These are phyloP conservation scores for Magnolia changhungtana DNA, from an alignment of 164 flowering plant genomes.

Conservation along the genomic window DNA sequence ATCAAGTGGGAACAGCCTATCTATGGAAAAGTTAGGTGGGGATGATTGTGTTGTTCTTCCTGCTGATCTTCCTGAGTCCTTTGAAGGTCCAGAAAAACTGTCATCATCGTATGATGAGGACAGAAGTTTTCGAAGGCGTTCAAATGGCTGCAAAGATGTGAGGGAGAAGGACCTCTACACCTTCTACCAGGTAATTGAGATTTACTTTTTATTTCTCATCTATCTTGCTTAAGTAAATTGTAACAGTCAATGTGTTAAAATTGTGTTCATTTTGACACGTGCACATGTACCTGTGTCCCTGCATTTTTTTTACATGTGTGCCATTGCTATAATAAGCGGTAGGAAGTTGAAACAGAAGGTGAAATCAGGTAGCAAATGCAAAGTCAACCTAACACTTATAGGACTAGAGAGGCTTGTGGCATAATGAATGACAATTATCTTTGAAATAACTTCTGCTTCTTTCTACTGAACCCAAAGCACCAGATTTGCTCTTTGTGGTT, in stretches of 20 bases:
- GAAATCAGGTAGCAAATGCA: background rate
- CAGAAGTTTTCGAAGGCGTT: conserved; percentile 25
- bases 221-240: background rate
- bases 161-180: conserved; percentile 60
- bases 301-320: background rate
- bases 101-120: conserved; percentile 41
- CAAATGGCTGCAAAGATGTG: conserved; percentile 24
- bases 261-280: background rate
- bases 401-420: too few relatives aligned
- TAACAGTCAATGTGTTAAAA: background rate
- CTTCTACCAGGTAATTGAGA: conserved; percentile 77
- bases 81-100: conserved; percentile 24
- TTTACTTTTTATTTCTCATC: background rate
- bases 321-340: background rate
- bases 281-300: background rate
- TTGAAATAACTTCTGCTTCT: too few relatives aligned
- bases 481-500: too few relatives aligned
- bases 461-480: too few relatives aligned
- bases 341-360: background rate
- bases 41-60: conserved; percentile 22
- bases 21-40: conserved; percentile 22
- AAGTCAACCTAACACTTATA: background rate
- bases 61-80: conserved; percentile 24
- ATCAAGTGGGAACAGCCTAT: conserved; percentile 10
- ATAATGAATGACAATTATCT: too few relatives aligned